A percentile compares a stretch with the other conserved stretches of the same genome.
phyloP scores from a whole-genome alignment of 805 yeast genomes.

The Groenewaldozyma tartarivorans region DNA sequence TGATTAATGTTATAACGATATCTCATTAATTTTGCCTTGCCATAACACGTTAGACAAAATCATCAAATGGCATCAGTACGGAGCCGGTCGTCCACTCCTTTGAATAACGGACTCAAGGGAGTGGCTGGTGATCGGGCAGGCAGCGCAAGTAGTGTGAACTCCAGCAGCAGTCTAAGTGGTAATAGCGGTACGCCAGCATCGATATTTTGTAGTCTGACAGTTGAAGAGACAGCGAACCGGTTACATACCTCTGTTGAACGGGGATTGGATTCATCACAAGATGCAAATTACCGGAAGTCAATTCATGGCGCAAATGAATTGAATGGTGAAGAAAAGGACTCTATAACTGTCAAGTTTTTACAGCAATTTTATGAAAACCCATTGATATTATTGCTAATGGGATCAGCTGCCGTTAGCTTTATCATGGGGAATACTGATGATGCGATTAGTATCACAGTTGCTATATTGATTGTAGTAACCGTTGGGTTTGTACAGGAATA shows the following conservation, averaged over 20 bases:
- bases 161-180: constrained; percentile 1
- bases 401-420: constrained; percentile 79
- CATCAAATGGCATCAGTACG: too few species aligned
- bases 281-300: constrained; percentile 59
- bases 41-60: too few species aligned
- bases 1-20: too few species aligned
- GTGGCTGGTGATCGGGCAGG: too few species aligned
- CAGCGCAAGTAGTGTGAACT: too few species aligned
- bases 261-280: constrained; percentile 66
- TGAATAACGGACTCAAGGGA: too few species aligned
- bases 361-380: constrained; percentile 86
- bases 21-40: too few species aligned
- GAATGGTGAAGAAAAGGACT: constrained; percentile 65
- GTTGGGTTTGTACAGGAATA: constrained; percentile 98
- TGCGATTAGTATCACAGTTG: constrained; percentile 87
- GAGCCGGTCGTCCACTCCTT: background rate
- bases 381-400: constrained; percentile 75
- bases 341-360: constrained; percentile 58
- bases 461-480: constrained; percentile 84
- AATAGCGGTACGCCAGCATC: constrained; percentile 44
- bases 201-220: constrained; percentile 49
- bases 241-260: constrained; percentile 48
- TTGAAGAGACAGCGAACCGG: constrained; percentile 54
- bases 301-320: constrained; percentile 80
- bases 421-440: constrained; percentile 95